phyloP scores from a whole-genome alignment of 2,329 filamentous ascomycete species.

The Leptographium flavum region DNA sequence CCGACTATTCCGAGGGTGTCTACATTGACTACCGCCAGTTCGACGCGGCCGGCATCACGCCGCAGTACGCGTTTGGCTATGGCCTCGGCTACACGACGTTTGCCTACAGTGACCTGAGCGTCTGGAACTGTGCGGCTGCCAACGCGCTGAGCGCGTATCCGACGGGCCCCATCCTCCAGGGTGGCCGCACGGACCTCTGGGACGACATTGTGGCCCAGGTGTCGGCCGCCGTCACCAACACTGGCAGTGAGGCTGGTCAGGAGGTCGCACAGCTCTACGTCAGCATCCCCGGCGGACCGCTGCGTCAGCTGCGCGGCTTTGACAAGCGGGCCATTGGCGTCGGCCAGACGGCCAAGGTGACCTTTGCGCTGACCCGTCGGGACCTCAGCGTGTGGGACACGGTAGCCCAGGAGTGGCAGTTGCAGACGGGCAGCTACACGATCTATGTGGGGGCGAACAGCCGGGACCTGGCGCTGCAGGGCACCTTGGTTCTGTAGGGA shows the following conservation, averaged over 20 bases:
- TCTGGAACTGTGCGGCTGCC: slow-evolving; percentile 23
- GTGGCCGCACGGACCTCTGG: slow-evolving; percentile 48
- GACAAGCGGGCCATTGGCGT: slow-evolving; percentile 18
- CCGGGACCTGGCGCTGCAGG: slow-evolving; percentile 22
- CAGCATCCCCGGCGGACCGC: slow-evolving; percentile 18
- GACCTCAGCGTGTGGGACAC: slow-evolving; percentile 36
- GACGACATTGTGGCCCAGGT: neutral
- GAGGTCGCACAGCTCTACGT: slow-evolving; percentile 27
- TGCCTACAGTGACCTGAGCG: slow-evolving; percentile 54
- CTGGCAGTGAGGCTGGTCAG: slow-evolving; percentile 28
- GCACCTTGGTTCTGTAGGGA: slow-evolving; percentile 5
- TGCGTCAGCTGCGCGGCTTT: slow-evolving; percentile 22
- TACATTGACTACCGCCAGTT: slow-evolving; percentile 41
- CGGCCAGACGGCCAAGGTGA: slow-evolving; percentile 16
- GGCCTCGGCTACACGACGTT: slow-evolving; percentile 43
- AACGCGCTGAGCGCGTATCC: slow-evolving; percentile 5
- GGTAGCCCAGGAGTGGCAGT: slow-evolving; percentile 31
- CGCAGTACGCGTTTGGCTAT: slow-evolving; percentile 40
- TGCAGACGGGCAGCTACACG: slow-evolving; percentile 24
- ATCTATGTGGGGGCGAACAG: slow-evolving; percentile 29
- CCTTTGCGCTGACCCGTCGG: slow-evolving; percentile 23
- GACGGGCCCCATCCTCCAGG: slow-evolving; percentile 48
- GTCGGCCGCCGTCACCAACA: slow-evolving; percentile 26
- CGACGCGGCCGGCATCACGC: slow-evolving; percentile 29
- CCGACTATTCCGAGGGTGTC: slow-evolving; percentile 32